Base-by-base conservation (phyloP, 768 basidiomycete species). In the Tulasnella sp. region DNA sequence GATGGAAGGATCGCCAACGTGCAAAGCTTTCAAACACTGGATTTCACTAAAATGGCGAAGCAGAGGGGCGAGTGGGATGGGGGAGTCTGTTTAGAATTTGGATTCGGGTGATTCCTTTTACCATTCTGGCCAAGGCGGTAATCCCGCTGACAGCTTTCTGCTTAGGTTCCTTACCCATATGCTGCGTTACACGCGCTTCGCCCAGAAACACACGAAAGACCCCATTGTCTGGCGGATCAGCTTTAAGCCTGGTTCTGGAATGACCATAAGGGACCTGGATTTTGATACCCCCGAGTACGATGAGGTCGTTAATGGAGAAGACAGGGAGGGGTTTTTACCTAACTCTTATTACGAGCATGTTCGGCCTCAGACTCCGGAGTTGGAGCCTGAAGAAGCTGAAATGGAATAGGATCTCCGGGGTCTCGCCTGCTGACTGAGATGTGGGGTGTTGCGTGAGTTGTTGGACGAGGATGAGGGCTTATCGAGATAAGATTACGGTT, bases 41-140 rank as follows among this genome's bases (percentile, higher is more conserved):
- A 95, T 81, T 88, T 97, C 72, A 96, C 96, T 76, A 91, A 94
- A 42, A 85, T 92, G 76, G 91, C 96, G 28, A 92, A 93, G 76
- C 93, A 91, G 12, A 94, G 93, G 84, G 75, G 92, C 11, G 89
- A 88, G 41, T 97, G 96, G 96, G 91, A 96, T 83, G 93, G 96
- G 2, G 86, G 88, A 18, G 84, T 91, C 78, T 95, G 93, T 84
- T 87, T 97, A 14, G 88, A 90, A 60, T 96, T 94, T 91, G 94
- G 91, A n/a, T 86, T 91, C 58, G 84, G 83, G 22, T 90, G 50
- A 72, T 48, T 34, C 40, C 44, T 46, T 77, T 24, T 24, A 5
- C 16, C 42, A 14, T 40, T 41, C n/a, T 11, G 24, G 5, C 16
- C 31, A 9, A 46, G 44, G 14, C 22, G 9, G 12, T 22, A 16